A percentile compares a stretch with the other conserved stretches of the same genome.
These are phyloP conservation scores for Teunomyces kruisii DNA, from an alignment of 805 yeast genomes.

Conservation along the genomic window DNA sequence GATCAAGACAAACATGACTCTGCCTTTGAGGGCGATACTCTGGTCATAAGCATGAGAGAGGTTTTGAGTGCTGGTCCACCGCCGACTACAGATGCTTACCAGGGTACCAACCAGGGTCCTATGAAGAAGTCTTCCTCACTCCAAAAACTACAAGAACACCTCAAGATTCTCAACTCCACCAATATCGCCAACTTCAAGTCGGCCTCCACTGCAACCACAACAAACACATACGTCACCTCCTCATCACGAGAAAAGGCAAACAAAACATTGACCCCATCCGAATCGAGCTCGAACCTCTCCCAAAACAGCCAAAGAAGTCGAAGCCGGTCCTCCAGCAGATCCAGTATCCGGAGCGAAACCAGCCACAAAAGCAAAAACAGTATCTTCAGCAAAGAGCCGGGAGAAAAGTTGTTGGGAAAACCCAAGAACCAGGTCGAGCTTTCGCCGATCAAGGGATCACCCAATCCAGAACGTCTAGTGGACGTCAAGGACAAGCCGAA, in stretches of 20 bases:
- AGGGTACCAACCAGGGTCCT: neutral
- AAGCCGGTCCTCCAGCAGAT: neutral
- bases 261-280: slow-evolving; percentile 4
- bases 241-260: neutral
- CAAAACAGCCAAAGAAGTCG: neutral
- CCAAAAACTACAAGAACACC: slow-evolving; percentile 26
- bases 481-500: slow-evolving; percentile 12
- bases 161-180: slow-evolving; percentile 5
- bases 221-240: slow-evolving; percentile 8
- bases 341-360: slow-evolving; percentile 7
- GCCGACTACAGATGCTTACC: slow-evolving; percentile 2
- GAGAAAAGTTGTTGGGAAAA: neutral
- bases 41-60: slow-evolving; percentile 26
- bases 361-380: slow-evolving; percentile 10
- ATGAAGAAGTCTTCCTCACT: slow-evolving; percentile 28
- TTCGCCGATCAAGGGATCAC: slow-evolving; percentile 14
- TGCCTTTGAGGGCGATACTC: slow-evolving; percentile 15
- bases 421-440: neutral
- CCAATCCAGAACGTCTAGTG: slow-evolving; percentile 8
- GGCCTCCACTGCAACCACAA: slow-evolving; percentile 20
- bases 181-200: slow-evolving; percentile 16
- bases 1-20: neutral
- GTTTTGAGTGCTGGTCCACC: slow-evolving; percentile 28
- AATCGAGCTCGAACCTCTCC: slow-evolving; percentile 5
- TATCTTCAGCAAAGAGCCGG: slow-evolving; percentile 8